Evolutionary conservation across 768 basidiomycete genomes (phyloP).

Genomic region (Suillus tomentosus): DNA sequence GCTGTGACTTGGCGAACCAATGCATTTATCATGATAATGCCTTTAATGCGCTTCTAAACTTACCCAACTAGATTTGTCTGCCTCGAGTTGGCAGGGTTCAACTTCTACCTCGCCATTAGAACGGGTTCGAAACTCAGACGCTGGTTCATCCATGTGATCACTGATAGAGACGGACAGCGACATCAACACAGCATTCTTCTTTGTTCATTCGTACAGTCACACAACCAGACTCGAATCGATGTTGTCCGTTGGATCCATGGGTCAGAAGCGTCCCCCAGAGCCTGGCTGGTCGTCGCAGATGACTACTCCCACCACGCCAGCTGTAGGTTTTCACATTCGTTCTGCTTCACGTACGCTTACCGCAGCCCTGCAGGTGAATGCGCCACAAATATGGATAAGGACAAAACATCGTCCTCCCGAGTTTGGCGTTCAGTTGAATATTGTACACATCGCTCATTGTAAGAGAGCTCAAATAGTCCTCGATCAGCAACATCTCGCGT

Average conservation of each 20-base stretch:
- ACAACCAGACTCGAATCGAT: conserved; percentile 1
- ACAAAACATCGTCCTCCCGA: neutral
- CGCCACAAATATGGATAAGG: neutral
- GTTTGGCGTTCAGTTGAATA: conserved; percentile 6
- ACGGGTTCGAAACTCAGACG: neutral
- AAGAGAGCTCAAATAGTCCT: conserved; percentile 29
- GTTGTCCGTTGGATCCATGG: neutral
- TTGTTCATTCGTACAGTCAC: neutral
- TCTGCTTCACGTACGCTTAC: neutral
- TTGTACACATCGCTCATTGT: conserved; percentile 35
- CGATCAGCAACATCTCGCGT: conserved; percentile 38
- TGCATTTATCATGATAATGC: neutral
- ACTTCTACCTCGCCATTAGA: neutral
- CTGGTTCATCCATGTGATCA: neutral
- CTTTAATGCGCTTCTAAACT: neutral
- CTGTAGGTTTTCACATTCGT: neutral
- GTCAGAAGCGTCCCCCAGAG: neutral
- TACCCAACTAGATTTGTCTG: neutral
- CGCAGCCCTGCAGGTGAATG: neutral
- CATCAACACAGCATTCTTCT: neutral
- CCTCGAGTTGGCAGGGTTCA: neutral
- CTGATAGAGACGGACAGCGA: conserved; percentile 1
- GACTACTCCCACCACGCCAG: neutral
- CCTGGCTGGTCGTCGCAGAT: neutral
- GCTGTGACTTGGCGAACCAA: neutral